Percentiles rank a stretch among this genome's conserved stretches.
Evolutionary conservation across 306 rosid species (phyloP).

Genomic region (Begonia loranthoides): DNA sequence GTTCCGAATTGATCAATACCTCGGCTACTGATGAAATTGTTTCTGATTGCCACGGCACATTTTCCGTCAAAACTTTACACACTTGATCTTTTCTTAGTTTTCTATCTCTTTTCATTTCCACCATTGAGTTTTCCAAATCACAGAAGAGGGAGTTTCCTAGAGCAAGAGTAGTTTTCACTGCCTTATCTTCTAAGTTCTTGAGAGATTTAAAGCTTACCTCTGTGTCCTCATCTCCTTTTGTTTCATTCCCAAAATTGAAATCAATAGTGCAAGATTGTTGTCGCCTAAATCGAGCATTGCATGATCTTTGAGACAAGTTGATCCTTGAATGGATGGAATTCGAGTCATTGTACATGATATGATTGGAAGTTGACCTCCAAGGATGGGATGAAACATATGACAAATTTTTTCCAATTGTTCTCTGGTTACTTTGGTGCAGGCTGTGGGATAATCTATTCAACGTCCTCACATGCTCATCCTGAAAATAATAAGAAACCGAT

Average conservation of each 20-base stretch:
- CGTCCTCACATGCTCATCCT: slow-evolving; percentile 8
- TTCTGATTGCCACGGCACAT: slow-evolving; percentile 94
- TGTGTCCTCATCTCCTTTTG: slow-evolving; percentile 20
- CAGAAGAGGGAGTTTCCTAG: slow-evolving; percentile 55
- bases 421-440: slow-evolving; percentile 3
- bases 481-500: not conserved
- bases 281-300: slow-evolving; percentile 33
- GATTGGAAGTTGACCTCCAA: slow-evolving; percentile 7
- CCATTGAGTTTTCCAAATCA: slow-evolving; percentile 24
- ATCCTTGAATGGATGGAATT: slow-evolving; percentile 50
- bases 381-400: slow-evolving; percentile 7
- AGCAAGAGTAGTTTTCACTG: slow-evolving; percentile 66
- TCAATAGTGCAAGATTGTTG: slow-evolving; percentile 80
- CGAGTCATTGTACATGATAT: slow-evolving; percentile 34
- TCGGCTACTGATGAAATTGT: slow-evolving; percentile 55
- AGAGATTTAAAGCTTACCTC: slow-evolving; percentile 42
- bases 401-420: slow-evolving; percentile 2
- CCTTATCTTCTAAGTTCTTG: slow-evolving; percentile 42
- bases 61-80: slow-evolving; percentile 61
- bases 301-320: slow-evolving; percentile 15
- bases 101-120: slow-evolving; percentile 29
- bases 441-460: slow-evolving; percentile 8
- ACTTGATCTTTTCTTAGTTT: slow-evolving; percentile 35
- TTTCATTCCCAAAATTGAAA: slow-evolving; percentile 51
- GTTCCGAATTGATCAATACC: slow-evolving; percentile 39